A percentile compares a stretch with the other conserved stretches of the same genome.
Conservation (phyloP, 1,284 basidiomycete species). For the Mycena citricolor region DNA sequence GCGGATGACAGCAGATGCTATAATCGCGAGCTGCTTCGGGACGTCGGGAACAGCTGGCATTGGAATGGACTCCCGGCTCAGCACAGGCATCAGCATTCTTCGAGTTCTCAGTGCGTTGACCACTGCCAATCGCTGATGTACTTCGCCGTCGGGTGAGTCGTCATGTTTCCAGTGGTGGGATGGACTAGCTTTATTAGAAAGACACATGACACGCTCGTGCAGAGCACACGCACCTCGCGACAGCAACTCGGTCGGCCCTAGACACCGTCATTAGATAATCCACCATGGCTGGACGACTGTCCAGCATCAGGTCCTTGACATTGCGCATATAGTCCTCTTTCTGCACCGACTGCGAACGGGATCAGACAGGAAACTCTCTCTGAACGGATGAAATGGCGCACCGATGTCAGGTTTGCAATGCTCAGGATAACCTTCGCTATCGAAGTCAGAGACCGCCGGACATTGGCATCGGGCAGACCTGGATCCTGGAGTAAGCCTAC, state of each 20-base stretch:
- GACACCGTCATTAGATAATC: slow-evolving; percentile 75
- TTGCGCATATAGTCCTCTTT: slow-evolving; percentile 76
- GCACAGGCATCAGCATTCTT: slow-evolving; percentile 46
- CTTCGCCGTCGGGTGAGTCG: too few species aligned
- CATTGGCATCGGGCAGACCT: slow-evolving; percentile 64
- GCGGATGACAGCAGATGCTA: slow-evolving; percentile 73
- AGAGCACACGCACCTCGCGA: too few species aligned
- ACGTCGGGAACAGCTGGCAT: slow-evolving; percentile 69
- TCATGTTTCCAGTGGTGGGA: too few species aligned
- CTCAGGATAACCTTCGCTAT: slow-evolving; percentile 81
- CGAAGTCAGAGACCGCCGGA: slow-evolving; percentile 73
- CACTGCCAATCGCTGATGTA: slow-evolving; percentile 53
- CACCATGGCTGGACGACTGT: slow-evolving; percentile 64
- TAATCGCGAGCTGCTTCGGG: slow-evolving; percentile 67
- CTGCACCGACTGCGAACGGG: slow-evolving; percentile 47
- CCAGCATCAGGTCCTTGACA: slow-evolving; percentile 62
- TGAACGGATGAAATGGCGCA: slow-evolving; percentile 45
- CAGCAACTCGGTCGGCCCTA: too few species aligned
- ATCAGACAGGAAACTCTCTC: too few species aligned
- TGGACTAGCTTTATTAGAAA: too few species aligned
- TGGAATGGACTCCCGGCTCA: slow-evolving; percentile 70
- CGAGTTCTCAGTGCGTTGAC: slow-evolving; percentile 57
- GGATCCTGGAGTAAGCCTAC: slow-evolving; percentile 8
- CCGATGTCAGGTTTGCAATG: slow-evolving; percentile 73
- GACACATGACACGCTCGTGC: too few species aligned